Conservation (phyloP, 129 eudicot genomes). For the Glebionis coronaria region DNA sequence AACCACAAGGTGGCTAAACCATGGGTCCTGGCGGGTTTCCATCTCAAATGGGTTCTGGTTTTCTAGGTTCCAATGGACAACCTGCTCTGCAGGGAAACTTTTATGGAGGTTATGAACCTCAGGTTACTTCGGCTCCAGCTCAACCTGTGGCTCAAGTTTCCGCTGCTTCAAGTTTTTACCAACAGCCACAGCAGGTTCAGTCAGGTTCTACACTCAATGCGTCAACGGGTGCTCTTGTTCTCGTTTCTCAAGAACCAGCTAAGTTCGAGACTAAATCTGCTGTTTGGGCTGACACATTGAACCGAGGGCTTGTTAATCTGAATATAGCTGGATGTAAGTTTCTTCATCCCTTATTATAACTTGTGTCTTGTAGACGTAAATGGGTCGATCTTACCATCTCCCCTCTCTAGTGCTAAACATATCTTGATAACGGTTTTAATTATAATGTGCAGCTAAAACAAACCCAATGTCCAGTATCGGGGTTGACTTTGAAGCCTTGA, state of each 20-base stretch:
- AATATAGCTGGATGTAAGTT: conserved; percentile 93
- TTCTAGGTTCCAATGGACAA: conserved; percentile 33
- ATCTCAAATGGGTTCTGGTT: conserved; percentile 36
- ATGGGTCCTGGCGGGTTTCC: conserved; percentile 24
- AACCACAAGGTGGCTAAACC: conserved; percentile 36
- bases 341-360: background rate
- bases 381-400: background rate
- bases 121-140: conserved; percentile 33
- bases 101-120: conserved; percentile 46
- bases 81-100: conserved; percentile 29
- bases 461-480: conserved; percentile 88
- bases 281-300: conserved; percentile 97
- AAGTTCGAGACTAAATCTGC: conserved; percentile 89
- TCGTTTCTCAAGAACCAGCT: conserved; percentile 62
- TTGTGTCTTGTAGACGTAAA: background rate
- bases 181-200: conserved; percentile 43
- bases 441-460: conserved; percentile 68
- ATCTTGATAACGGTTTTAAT: conserved; percentile 1
- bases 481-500: conserved; percentile 91
- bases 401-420: background rate
- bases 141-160: conserved; percentile 29
- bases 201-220: conserved; percentile 33
- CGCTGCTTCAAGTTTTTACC: conserved; percentile 30
- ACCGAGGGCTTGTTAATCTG: conserved; percentile 91
- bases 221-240: conserved; percentile 53